Evolutionary conservation across 805 yeast species (phyloP), one percentile per base, ranked within the genome.

Genomic region (Blastobotrys peoriensis): DNA sequence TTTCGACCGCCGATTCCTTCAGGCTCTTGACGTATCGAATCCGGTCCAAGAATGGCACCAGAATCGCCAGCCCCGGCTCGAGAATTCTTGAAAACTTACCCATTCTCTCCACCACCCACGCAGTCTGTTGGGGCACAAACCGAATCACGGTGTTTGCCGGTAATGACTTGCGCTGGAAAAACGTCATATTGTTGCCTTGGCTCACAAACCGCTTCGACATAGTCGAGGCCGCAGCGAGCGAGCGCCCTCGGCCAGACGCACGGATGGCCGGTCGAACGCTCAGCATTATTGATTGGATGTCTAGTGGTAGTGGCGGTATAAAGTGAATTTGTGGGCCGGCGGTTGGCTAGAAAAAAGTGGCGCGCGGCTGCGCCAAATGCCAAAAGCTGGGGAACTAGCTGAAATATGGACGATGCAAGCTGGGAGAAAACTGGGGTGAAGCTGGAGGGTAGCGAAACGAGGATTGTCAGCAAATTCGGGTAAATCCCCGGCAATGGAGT

Each of bases 81-180:
- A 86, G 70, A 18, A 78, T 74, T 41, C 78, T 59, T 52, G 42
- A 74, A 68, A 84, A 86, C 60, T 82, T 83, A 25, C 95, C 95
- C 95, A 86, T 86, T 50, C 95, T 70, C 63, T 86, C 95, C 16
- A 86, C 95, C 16, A 86, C 78, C 88, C 93, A 86, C 2, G 95
- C 95, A 17, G 86, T 81, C 63, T 86, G 94, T 61, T 86, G 95
- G 1, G 95, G 95, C 13, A 86, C 95, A 61, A 86, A 86, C 37
- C 85, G 70, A 33, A 84, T 63, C 3, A 83, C 63, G 2, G 93
- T 84, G 63, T 84, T 84, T 15, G 86, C 67, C n/a, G 94, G 94
- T 43, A 83, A 64, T 45, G 74, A 68, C 40, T 75, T 77, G 41
- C 70, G 72, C 59, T 80, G 86, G 62, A 81, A 81, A 58, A 71